phyloP scores from a whole-genome alignment of 2,329 filamentous ascomycete genomes.

The Sarocladium oryzae region DNA sequence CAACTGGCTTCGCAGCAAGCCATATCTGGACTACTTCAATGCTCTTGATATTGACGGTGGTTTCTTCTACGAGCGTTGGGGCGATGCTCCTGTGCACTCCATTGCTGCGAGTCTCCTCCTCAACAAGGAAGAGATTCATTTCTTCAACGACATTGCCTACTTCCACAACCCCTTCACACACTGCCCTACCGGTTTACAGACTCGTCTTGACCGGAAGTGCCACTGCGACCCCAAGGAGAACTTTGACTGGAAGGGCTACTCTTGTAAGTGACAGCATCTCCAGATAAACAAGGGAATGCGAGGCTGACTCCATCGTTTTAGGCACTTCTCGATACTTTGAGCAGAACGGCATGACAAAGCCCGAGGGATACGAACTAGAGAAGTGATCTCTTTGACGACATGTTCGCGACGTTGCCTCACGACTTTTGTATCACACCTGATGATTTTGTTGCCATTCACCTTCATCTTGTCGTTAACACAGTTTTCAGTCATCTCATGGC shows the following conservation, averaged over 20 bases:
- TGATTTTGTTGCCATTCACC: constrained; percentile 9
- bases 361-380: constrained; percentile 76
- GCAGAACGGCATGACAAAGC: constrained; percentile 72
- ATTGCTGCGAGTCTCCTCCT: constrained; percentile 84
- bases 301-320: constrained; percentile 11
- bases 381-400: constrained; percentile 4
- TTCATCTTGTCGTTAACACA: constrained; percentile 5
- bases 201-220: constrained; percentile 77
- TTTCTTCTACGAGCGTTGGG: constrained; percentile 99
- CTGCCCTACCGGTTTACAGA: constrained; percentile 86
- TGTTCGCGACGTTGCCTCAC: background rate
- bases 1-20: constrained; percentile 83
- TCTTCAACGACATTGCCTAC: constrained; percentile 98
- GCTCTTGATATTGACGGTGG: constrained; percentile 83
- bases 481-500: constrained; percentile 3
- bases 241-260: constrained; percentile 99
- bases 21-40: constrained; percentile 88
- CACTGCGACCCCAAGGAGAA: constrained; percentile 94
- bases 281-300: background rate
- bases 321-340: constrained; percentile 78
- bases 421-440: constrained; percentile 17
- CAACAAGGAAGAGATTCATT: constrained; percentile 90
- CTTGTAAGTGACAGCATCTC: constrained; percentile 60
- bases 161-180: constrained; percentile 98
- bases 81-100: constrained; percentile 96